Percentiles rank a stretch among this genome's conserved stretches.
phyloP scores from a whole-genome alignment of 805 yeast species.

The Lachancea dasiensis region DNA sequence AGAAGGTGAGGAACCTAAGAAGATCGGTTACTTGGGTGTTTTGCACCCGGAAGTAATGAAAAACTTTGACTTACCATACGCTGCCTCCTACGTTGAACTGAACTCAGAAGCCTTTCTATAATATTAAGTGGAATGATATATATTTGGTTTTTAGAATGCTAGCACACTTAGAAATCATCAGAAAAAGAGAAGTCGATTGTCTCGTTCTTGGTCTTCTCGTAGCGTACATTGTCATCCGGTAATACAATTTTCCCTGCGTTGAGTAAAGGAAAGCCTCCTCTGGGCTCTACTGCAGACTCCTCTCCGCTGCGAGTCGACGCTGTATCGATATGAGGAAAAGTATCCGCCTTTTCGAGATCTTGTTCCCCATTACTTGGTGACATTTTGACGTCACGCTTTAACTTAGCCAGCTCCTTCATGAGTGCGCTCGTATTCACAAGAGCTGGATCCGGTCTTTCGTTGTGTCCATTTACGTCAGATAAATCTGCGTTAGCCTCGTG shows the following conservation, averaged over 20 bases:
- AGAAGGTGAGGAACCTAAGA: conserved; percentile 49
- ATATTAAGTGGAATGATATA: neutral
- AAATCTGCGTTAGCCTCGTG: conserved; percentile 14
- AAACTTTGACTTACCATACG: conserved; percentile 84
- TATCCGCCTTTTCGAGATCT: conserved; percentile 12
- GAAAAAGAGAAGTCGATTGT: conserved; percentile 26
- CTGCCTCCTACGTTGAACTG: conserved; percentile 86
- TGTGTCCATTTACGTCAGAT: conserved; percentile 1
- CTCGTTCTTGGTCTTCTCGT: conserved; percentile 10
- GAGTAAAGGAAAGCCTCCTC: conserved; percentile 22
- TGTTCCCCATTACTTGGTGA: too few relatives aligned
- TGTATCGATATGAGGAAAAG: conserved; percentile 9
- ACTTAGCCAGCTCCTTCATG: conserved; percentile 22
- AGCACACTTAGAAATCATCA: conserved; percentile 23
- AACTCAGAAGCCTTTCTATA: conserved; percentile 82
- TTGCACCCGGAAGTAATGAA: conserved; percentile 91
- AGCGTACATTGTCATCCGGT: conserved; percentile 24
- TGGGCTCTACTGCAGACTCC: too few relatives aligned
- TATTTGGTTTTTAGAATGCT: too few relatives aligned
- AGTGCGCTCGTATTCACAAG: conserved; percentile 28
- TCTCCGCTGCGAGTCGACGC: too few relatives aligned
- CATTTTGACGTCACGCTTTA: too few relatives aligned
- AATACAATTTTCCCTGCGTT: conserved; percentile 28
- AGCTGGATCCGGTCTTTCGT: conserved; percentile 16
- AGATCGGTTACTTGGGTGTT: conserved; percentile 85